phyloP scores from a whole-genome alignment of 768 basidiomycete genomes.

The Paxillus ammoniavirescens region DNA sequence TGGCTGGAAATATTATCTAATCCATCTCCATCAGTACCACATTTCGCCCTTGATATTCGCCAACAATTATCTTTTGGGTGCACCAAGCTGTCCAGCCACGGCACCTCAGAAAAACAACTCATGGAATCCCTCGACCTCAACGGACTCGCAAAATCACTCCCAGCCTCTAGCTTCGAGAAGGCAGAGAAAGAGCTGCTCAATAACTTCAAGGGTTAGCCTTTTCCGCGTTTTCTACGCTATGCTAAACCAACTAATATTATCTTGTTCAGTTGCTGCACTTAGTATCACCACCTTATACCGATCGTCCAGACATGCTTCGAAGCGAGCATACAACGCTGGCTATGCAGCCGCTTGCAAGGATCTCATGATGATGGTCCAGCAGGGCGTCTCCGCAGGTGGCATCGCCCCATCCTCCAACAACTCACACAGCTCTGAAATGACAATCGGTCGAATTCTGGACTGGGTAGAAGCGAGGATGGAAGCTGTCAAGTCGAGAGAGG shows the following conservation, averaged over 20 bases:
- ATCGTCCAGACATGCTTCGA: slow-evolving; percentile 73
- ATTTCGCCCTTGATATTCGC: slow-evolving; percentile 1
- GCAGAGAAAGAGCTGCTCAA: slow-evolving; percentile 79
- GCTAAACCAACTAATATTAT: slow-evolving; percentile 21
- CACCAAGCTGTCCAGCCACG: no score
- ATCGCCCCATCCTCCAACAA: slow-evolving; percentile 42
- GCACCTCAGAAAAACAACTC: not conserved
- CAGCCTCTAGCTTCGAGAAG: slow-evolving; percentile 64
- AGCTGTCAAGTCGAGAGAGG: slow-evolving; percentile 68
- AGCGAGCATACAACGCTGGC: slow-evolving; percentile 77
- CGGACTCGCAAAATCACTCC: slow-evolving; percentile 74
- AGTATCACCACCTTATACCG: slow-evolving; percentile 85
- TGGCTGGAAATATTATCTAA: slow-evolving; percentile 1
- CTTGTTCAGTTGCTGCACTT: slow-evolving; percentile 65
- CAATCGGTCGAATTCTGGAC: slow-evolving; percentile 78
- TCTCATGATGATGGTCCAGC: slow-evolving; percentile 78
- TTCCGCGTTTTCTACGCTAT: slow-evolving; percentile 1
- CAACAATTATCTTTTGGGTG: slow-evolving; percentile 6
- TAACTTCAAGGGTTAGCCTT: slow-evolving; percentile 69
- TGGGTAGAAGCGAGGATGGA: slow-evolving; percentile 83
- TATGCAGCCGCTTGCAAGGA: slow-evolving; percentile 81
- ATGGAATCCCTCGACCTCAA: slow-evolving; percentile 83
- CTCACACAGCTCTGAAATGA: slow-evolving; percentile 58
- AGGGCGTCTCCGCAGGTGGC: slow-evolving; percentile 67
- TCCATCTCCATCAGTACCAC: not conserved